Evolutionary conservation across 2,329 filamentous ascomycete genomes (phyloP), one percentile per base, ranked within the genome.

Genomic region (Aspergillus sp.): DNA sequence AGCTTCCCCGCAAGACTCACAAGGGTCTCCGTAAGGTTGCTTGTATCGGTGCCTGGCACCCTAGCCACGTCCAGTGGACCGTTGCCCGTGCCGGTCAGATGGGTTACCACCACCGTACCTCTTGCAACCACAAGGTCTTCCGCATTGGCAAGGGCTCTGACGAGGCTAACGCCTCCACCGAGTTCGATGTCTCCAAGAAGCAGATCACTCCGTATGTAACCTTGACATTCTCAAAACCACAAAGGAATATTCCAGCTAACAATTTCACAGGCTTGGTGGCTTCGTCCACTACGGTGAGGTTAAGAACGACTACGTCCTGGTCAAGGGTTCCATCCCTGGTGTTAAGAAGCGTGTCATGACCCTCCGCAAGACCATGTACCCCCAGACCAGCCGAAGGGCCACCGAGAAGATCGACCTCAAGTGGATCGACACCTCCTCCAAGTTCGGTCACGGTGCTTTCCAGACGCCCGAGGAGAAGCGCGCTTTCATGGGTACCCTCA

Each of bases 21-120:
- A 99, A 99, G 90, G 95, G 95, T 96, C 92, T 99, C 77, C 90
- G 95, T 77, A 99, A 99, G 90, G 93, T 99, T 74, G 95, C 95
- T 78, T 99, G 95, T 96, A 99, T 99, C 81, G 95, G 95, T 90
- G 95, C 95, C 74, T 99, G 95, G 95, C 95, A 99, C 86, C 95
- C 95, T 78, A 92, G 90, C 82, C 95, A 99, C 91, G 95, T 99
- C 82, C 95, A 99, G 86, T 99, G 95, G 95, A 99, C 95, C 80
- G 95, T 99, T 85, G 95, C 93, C 79, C 95, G 95, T 90, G 95
- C 95, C 68, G 95, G 95, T 96, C 95, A 99, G 85, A 87, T 88
- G 82, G 95, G 95, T 86, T 99, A 99, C 89, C 95, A 99, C 82
- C 95, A 99, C 86, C 93, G 95, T 90, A 99, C 95, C 77, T 98